Conservation (phyloP, 345 rosid species). For the Aquilaria sinensis region DNA sequence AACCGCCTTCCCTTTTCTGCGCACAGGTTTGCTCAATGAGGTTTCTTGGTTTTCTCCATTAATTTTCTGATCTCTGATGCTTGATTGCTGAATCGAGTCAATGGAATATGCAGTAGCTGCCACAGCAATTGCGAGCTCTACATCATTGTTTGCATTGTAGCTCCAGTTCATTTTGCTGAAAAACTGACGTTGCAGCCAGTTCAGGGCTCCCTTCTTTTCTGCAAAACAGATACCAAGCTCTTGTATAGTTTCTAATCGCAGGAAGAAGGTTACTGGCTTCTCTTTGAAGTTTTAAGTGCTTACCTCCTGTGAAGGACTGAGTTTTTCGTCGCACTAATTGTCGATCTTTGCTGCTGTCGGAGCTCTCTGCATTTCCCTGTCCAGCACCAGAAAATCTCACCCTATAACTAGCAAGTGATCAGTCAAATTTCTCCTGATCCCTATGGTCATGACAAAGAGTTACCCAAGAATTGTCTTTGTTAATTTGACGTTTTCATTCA, state of each 20-base stretch:
- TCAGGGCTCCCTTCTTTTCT: conserved; percentile 32
- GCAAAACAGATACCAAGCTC: conserved; percentile 10
- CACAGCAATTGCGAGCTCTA: conserved; percentile 31
- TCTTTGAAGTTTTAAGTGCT: not conserved
- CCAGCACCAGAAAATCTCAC: conserved; percentile 19
- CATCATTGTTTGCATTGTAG: conserved; percentile 6
- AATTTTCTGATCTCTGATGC: conserved; percentile 11
- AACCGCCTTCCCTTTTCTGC: conserved; percentile 21
- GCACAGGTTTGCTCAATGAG: conserved; percentile 16
- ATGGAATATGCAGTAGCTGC: conserved; percentile 50
- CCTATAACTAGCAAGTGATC: conserved; percentile 20
- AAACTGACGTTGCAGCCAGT: conserved; percentile 37
- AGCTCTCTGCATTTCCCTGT: conserved; percentile 17
- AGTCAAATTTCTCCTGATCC: conserved; percentile 2
- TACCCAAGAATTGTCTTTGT: not conserved
- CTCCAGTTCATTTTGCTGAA: conserved; percentile 24
- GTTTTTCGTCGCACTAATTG: conserved; percentile 24
- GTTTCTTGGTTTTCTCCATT: conserved; percentile 7
- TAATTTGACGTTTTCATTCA: not conserved
- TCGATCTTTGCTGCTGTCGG: conserved; percentile 17
- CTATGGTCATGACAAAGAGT: not conserved
- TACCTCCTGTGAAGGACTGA: conserved; percentile 39
- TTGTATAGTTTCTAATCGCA: not conserved
- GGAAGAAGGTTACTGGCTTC: not conserved
- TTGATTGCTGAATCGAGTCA: conserved; percentile 17